Conservation (phyloP, 805 yeast species). For the Wickerhamomyces bovis region DNA sequence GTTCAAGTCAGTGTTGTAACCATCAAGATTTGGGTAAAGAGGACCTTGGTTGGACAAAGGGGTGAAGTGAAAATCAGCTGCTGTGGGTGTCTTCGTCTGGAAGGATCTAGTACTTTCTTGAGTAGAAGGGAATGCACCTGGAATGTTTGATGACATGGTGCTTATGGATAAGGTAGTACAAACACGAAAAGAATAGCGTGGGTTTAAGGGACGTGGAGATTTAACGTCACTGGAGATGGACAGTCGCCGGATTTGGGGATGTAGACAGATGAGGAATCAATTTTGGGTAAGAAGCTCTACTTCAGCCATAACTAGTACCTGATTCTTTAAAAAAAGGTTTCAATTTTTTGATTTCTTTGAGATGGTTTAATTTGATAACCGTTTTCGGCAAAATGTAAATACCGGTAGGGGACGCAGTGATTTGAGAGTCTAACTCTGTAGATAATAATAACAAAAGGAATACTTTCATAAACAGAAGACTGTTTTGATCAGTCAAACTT, state of each 20-base stretch:
- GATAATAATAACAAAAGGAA: too few species aligned
- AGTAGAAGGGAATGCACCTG: slow-evolving; percentile 11
- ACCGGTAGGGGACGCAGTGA: neutral
- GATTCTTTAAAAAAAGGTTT: too few species aligned
- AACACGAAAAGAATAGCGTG: neutral
- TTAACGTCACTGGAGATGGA: neutral
- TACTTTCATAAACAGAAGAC: too few species aligned
- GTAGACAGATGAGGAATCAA: too few species aligned
- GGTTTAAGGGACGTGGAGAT: neutral
- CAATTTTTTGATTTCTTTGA: neutral
- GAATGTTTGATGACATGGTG: slow-evolving; percentile 6
- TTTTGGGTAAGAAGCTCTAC: neutral
- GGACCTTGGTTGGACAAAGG: neutral
- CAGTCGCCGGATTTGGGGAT: too few species aligned
- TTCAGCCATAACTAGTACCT: too few species aligned
- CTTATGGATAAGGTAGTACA: neutral
- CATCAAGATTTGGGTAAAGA: slow-evolving; percentile 17
- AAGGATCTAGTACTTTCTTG: slow-evolving; percentile 1
- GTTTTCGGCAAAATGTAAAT: neutral
- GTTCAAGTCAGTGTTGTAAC: slow-evolving; percentile 2
- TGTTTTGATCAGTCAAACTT: too few species aligned
- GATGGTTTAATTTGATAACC: neutral
- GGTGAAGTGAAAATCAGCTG: slow-evolving; percentile 11
- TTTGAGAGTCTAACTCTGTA: too few species aligned
- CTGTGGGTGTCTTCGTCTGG: slow-evolving; percentile 7